Conservation (phyloP, 768 basidiomycete genomes). For the Mrakia hoshinonis region DNA sequence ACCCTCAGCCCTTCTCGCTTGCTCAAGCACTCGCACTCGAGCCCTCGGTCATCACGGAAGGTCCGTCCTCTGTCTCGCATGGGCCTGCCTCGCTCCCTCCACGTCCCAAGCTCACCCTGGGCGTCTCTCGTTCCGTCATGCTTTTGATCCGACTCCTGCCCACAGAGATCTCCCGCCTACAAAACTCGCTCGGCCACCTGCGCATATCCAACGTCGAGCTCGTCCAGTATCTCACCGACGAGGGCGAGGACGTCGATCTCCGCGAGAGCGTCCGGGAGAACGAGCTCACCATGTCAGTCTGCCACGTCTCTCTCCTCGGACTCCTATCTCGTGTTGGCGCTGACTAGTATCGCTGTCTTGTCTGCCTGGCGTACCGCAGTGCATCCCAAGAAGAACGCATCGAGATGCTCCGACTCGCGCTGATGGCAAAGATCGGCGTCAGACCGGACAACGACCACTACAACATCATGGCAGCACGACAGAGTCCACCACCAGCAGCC, state of each 20-base stretch:
- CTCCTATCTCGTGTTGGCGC: not conserved
- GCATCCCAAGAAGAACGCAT: slow-evolving; percentile 72
- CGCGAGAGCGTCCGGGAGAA: slow-evolving; percentile 61
- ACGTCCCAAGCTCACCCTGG: not conserved
- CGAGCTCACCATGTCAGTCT: slow-evolving; percentile 54
- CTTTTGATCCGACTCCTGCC: not conserved
- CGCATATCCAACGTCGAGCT: slow-evolving; percentile 50
- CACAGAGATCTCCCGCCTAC: slow-evolving; percentile 65
- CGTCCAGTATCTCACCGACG: slow-evolving; percentile 45
- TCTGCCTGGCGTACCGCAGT: slow-evolving; percentile 45
- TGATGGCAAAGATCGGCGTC: slow-evolving; percentile 54
- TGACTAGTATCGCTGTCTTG: not conserved
- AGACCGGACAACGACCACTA: slow-evolving; percentile 47
- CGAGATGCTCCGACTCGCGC: slow-evolving; percentile 56
- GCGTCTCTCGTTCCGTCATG: not conserved
- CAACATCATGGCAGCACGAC: slow-evolving; percentile 27
- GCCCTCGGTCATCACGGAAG: slow-evolving; percentile 60
- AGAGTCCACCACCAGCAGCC: not conserved
- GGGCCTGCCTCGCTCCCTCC: not conserved
- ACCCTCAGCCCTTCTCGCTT: slow-evolving; percentile 67
- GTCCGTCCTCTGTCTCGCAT: slow-evolving; percentile 40
- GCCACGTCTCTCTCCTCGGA: not conserved
- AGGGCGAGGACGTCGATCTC: slow-evolving; percentile 52
- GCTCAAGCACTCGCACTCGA: slow-evolving; percentile 58
- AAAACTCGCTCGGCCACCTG: slow-evolving; percentile 60